A percentile compares a stretch with the other conserved stretches of the same genome.
These are phyloP conservation scores for Lablab purpureus DNA, from an alignment of 306 rosid genomes.

Conservation along the genomic window DNA sequence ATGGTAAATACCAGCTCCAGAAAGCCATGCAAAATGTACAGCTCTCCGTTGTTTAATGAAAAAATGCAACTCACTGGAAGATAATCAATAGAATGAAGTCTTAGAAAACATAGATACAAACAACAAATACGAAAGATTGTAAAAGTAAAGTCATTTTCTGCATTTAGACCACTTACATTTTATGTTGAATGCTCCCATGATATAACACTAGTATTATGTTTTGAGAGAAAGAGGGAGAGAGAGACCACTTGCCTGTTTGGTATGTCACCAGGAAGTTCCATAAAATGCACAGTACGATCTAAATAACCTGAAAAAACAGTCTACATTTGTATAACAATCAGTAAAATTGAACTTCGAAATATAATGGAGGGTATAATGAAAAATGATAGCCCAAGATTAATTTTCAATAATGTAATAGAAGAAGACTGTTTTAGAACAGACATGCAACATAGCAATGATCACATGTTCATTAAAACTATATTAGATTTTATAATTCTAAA, in stretches of 20 bases:
- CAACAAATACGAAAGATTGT: conserved; percentile 11
- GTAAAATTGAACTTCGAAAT: conserved; percentile 33
- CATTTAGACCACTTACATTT: conserved; percentile 16
- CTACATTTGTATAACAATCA: conserved; percentile 60
- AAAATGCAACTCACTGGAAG: conserved; percentile 90
- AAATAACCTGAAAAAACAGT: conserved; percentile 81
- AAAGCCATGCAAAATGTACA: conserved; percentile 97
- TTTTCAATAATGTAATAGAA: conserved; percentile 39
- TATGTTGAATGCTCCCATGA: conserved; percentile 20
- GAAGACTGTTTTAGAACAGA: conserved; percentile 7
- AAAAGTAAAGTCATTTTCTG: background rate
- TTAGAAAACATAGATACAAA: conserved; percentile 31
- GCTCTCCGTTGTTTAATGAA: conserved; percentile 97
- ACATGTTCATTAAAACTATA: conserved; percentile 20
- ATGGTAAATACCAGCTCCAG: conserved; percentile 97
- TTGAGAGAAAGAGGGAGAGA: background rate
- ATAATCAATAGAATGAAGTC: conserved; percentile 41
- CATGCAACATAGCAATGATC: conserved; percentile 21
- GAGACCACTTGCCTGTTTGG: conserved; percentile 76
- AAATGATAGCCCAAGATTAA: conserved; percentile 30
- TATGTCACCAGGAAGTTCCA: conserved; percentile 98
- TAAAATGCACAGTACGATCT: conserved; percentile 89
- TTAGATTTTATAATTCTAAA: background rate
- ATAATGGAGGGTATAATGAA: background rate
- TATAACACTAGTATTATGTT: background rate